phyloP scores from a whole-genome alignment of 129 eudicot species.

The Artemisia tridentata region DNA sequence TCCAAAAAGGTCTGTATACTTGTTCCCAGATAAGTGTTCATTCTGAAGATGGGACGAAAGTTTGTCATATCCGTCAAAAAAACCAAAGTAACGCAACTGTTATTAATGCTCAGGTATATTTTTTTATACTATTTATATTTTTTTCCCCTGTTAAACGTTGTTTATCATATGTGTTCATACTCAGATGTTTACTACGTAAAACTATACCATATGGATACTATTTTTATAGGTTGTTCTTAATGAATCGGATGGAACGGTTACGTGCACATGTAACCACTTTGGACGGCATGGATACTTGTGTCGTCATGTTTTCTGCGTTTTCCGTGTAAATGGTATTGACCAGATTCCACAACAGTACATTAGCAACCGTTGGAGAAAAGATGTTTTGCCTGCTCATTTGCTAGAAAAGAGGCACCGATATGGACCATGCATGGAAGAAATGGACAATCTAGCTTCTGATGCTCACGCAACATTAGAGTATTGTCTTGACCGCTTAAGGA shows the following conservation, averaged over 20 bases:
- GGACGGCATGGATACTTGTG: neutral
- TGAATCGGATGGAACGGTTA: neutral
- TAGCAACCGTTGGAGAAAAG: neutral
- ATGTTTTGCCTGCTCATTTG: neutral
- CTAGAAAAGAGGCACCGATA: neutral
- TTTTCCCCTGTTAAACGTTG: neutral
- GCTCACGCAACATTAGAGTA: neutral
- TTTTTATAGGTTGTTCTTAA: neutral
- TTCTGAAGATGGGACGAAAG: neutral
- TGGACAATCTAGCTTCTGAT: neutral
- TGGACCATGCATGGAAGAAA: neutral
- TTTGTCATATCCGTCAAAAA: neutral
- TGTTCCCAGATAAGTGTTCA: neutral
- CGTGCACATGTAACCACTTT: neutral
- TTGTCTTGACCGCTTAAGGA: neutral
- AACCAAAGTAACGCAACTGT: neutral
- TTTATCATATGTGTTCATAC: neutral
- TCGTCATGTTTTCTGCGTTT: neutral
- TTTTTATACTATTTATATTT: neutral
- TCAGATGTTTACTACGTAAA: neutral
- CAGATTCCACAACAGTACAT: neutral
- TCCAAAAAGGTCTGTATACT: neutral
- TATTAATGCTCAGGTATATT: neutral
- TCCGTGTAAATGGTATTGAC: neutral
- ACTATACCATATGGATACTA: neutral